Evolutionary conservation across 164 flowering plant genomes (phyloP).

Genomic region (grape (Vitis vinifera)): ASM3070453v1 NC_081805.1:6561501-6562000

Average conservation of each 20-base stretch:
- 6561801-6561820: not conserved
- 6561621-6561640: too few species aligned
- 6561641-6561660: too few species aligned
- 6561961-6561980: slow-evolving; percentile 20
- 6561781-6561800: slow-evolving; percentile 43
- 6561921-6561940: not conserved
- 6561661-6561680: too few species aligned
- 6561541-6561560: slow-evolving; percentile 86
- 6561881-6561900: too few species aligned
- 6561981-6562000: slow-evolving; percentile 19
- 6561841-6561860: too few species aligned
- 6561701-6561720: not conserved
- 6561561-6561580: slow-evolving; percentile 97
- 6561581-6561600: slow-evolving; percentile 8
- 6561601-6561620: not conserved
- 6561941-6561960: slow-evolving; percentile 5
- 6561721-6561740: not conserved
- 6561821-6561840: not conserved
- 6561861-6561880: too few species aligned
- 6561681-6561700: not conserved
- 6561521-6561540: slow-evolving; percentile 84
- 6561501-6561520: slow-evolving; percentile 93
- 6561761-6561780: slow-evolving; percentile 67
- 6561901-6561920: too few species aligned
- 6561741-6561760: slow-evolving; percentile 55